Base-by-base conservation (phyloP, 352 stramenopile species). In the Globisporangium ultimum region DNA sequence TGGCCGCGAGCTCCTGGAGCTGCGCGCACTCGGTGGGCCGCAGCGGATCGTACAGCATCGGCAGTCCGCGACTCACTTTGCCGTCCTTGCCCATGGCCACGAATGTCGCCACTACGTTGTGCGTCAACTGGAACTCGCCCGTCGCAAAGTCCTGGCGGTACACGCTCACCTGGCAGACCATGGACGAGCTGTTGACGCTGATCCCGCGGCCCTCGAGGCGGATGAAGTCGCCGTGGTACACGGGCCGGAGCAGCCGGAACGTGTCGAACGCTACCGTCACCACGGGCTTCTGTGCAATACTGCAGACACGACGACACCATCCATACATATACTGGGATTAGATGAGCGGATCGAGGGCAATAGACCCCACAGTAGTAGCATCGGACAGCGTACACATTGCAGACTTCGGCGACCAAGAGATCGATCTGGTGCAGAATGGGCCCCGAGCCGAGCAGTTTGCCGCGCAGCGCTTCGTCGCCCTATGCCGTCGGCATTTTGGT, bases 341-440 rank as follows among this genome's bases (percentile, higher is more conserved):
- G 28, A 36, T 5, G 8, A 6, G 7, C 28, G 8, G 9, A 10
- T 36, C 2, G 36, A 36, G 14, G 4, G 38, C 7, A 13, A 22
- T 5, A 17, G 12, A 7, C 36, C 22, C 13, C 9, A 13, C 11
- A 34, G 20, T 2, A 5, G 28, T 6, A 32, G 28, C 28, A 36
- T 36, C 8, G 22, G 8, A 17, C 20, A 32, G 58, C 58, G 50
- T 24, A 64, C 58, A 64, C 60, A 43, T 45, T 47, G 47, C 60
- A 63, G 20, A 79, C 69, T 46, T 69, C 65, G 13, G 72, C 67
- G 9, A 66, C 70, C 45, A 84, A 67, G 36, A 68, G 66, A 53
- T 82, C 72, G 50, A 85, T 72, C 55, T 72, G 71, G 60, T 80
- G 72, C 50, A 86, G 60, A 38, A 86, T 71, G 24, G 71, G 76